Conservation (phyloP, 345 rosid species). For the Boechera divaricarpa region DNA sequence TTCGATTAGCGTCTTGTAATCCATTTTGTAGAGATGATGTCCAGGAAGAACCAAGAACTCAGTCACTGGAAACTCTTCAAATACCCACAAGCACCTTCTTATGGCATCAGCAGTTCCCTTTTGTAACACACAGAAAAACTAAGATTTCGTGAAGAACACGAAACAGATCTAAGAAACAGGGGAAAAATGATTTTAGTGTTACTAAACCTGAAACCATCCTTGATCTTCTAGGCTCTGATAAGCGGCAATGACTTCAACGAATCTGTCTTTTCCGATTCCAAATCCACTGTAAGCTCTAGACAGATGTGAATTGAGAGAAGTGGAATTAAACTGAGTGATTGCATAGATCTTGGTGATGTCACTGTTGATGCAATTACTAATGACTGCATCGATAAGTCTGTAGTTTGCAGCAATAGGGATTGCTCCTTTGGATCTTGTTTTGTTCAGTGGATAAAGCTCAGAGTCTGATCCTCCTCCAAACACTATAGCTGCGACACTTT, state of each 20-base stretch:
- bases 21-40: conserved; percentile 86
- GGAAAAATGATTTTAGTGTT: neutral
- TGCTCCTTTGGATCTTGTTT: conserved; percentile 83
- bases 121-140: neutral
- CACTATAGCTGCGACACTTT: conserved; percentile 82
- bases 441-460: conserved; percentile 73
- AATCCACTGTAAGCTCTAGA: conserved; percentile 69
- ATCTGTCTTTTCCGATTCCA: conserved; percentile 66
- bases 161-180: conserved; percentile 8
- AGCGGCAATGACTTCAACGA: conserved; percentile 81
- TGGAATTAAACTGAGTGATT: conserved; percentile 86
- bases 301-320: conserved; percentile 82
- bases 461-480: conserved; percentile 79
- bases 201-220: conserved; percentile 79
- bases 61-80: conserved; percentile 73
- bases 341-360: conserved; percentile 83
- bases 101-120: conserved; percentile 93
- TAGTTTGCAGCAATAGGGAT: conserved; percentile 78
- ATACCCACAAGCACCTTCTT: conserved; percentile 81
- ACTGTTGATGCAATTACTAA: conserved; percentile 89
- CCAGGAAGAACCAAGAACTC: conserved; percentile 85
- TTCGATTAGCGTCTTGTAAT: conserved; percentile 67
- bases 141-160: conserved; percentile 23
- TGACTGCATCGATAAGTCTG: conserved; percentile 77
- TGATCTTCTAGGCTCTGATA: conserved; percentile 77